Evolutionary conservation across 2,329 filamentous ascomycete genomes (phyloP).

Genomic region (Botrytis fragariae): DNA sequence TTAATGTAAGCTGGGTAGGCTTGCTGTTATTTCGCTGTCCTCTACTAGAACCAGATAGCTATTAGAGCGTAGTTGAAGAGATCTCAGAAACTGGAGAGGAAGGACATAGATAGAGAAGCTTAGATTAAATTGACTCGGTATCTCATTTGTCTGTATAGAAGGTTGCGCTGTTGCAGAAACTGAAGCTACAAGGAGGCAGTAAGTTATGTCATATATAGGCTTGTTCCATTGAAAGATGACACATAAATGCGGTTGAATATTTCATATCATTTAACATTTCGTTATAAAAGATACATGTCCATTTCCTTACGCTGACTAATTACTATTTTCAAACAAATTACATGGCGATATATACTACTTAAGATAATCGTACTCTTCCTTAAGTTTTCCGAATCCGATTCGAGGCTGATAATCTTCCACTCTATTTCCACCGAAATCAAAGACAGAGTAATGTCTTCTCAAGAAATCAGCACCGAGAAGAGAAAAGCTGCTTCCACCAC

Average conservation of each 20-base stretch:
- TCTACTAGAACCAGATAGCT: background rate
- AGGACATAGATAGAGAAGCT: background rate
- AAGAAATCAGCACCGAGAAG: background rate
- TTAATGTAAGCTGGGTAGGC: rapidly evolving
- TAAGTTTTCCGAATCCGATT: conserved; percentile 1
- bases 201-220: background rate
- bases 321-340: background rate
- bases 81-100: rapidly evolving
- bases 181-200: background rate
- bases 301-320: background rate
- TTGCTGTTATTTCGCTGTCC: background rate
- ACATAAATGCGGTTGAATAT: background rate
- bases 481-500: background rate
- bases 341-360: background rate
- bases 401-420: background rate
- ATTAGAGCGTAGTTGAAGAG: background rate
- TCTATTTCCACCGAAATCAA: background rate
- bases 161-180: background rate
- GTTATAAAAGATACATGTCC: background rate
- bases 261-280: background rate
- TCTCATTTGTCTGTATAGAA: background rate
- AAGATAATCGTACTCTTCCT: conserved; percentile 9
- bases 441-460: background rate
- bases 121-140: background rate
- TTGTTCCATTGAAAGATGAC: background rate